phyloP scores from a whole-genome alignment of 1,284 basidiomycete genomes.

The Chalciporus sp. region DNA sequence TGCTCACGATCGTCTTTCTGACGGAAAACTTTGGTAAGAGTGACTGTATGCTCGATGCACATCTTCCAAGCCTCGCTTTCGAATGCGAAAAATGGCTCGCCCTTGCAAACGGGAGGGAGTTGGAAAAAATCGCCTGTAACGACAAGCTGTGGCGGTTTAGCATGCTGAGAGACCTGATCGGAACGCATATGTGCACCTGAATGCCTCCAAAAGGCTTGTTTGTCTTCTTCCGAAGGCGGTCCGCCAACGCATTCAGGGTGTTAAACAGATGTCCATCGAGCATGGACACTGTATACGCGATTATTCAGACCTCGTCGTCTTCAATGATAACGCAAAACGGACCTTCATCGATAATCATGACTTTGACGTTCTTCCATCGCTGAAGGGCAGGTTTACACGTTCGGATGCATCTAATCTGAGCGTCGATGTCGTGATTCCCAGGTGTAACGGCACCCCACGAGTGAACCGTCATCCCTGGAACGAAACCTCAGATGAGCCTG shows the following conservation, averaged over 20 bases:
- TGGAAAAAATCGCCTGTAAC: conserved; percentile 91
- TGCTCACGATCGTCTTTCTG: conserved; percentile 52
- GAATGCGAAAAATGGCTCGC: conserved; percentile 62
- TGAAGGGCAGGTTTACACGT: conserved; percentile 60
- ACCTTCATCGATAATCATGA: conserved; percentile 87
- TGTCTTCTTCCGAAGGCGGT: conserved; percentile 54
- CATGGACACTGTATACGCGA: conserved; percentile 71
- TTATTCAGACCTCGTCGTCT: background rate
- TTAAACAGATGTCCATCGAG: conserved; percentile 79
- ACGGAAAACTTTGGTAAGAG: conserved; percentile 75
- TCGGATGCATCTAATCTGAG: conserved; percentile 51
- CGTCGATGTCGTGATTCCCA: conserved; percentile 56
- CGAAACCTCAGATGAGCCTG: background rate
- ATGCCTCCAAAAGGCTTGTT: conserved; percentile 79
- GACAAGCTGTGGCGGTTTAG: conserved; percentile 48
- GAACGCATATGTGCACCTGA: conserved; percentile 48
- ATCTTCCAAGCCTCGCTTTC: conserved; percentile 75
- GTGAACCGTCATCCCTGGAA: conserved; percentile 64
- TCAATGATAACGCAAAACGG: background rate
- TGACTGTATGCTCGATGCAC: conserved; percentile 69
- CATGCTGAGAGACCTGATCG: background rate
- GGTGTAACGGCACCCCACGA: conserved; percentile 81
- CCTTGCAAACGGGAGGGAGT: conserved; percentile 70
- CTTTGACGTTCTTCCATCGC: conserved; percentile 67
- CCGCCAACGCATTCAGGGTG: conserved; percentile 57